phyloP scores from a whole-genome alignment of 495 filamentous ascomycete species.

The Hypomontagnella submonticulosa region DNA sequence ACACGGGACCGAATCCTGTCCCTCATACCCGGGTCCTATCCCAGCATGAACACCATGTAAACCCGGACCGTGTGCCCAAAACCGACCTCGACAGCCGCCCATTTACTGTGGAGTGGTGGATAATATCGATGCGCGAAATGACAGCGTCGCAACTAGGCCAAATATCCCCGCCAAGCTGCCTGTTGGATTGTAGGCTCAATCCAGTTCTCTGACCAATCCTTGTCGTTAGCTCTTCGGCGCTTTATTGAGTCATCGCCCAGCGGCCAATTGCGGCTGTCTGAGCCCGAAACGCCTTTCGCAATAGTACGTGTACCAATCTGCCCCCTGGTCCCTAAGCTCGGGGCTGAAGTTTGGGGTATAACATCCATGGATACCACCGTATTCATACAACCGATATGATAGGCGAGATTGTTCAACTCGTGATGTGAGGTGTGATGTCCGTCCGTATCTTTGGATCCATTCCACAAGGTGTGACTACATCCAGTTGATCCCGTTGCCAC shows the following conservation, averaged over 20 bases:
- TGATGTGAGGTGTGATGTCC: neutral
- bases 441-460: neutral
- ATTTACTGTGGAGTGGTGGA: slow-evolving; percentile 10
- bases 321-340: neutral
- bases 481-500: slow-evolving; percentile 36
- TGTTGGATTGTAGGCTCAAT: neutral
- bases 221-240: neutral
- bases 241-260: slow-evolving; percentile 15
- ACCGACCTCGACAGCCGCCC: slow-evolving; percentile 4
- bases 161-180: slow-evolving; percentile 7
- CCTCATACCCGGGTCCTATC: no score
- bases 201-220: neutral
- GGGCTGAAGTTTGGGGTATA: neutral
- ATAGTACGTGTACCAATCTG: neutral
- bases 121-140: slow-evolving; percentile 5
- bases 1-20: no score
- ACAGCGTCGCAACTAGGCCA: slow-evolving; percentile 3
- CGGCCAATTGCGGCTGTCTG: neutral
- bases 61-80: neutral
- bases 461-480: slow-evolving; percentile 26
- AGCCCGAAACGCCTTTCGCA: neutral
- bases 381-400: no score
- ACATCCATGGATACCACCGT: no score
- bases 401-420: neutral
- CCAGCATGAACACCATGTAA: neutral